phyloP scores from a whole-genome alignment of 345 rosid species.

The Salix udensis region DNA sequence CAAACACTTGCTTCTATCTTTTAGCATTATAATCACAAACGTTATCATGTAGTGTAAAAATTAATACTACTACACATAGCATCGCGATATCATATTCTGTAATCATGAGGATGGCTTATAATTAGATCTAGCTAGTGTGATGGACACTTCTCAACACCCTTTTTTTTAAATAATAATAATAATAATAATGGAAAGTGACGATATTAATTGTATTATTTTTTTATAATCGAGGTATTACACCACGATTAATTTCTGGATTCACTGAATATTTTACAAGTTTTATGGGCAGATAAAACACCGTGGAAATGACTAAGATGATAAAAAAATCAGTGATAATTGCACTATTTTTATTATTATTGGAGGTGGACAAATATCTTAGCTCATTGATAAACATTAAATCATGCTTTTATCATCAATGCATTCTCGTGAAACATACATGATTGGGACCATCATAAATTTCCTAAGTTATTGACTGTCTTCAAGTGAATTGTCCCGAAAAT shows the following conservation, averaged over 20 bases:
- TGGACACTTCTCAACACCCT: background rate
- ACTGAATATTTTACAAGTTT: too few relatives aligned
- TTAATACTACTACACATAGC: background rate
- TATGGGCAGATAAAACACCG: rapidly evolving
- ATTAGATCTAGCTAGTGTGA: background rate
- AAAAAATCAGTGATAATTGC: too few relatives aligned
- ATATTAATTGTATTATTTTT: too few relatives aligned
- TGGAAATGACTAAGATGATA: too few relatives aligned
- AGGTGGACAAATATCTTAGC: background rate
- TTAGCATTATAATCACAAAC: background rate
- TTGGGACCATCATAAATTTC: conserved; percentile 1
- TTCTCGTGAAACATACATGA: conserved; percentile 6
- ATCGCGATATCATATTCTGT: background rate
- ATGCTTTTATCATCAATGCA: background rate
- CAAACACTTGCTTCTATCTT: background rate
- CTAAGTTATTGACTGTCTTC: background rate
- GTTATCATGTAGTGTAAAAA: background rate
- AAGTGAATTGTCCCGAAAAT: background rate
- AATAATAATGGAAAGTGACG: background rate
- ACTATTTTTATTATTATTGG: too few relatives aligned
- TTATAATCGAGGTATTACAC: too few relatives aligned
- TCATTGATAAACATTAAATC: conserved; percentile 1
- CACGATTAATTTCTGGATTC: too few relatives aligned
- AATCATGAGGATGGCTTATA: background rate
- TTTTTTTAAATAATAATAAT: too few relatives aligned